Evolutionary conservation across 257 asterid genomes (phyloP).

Genomic region (Nemophila menziesii): DNA sequence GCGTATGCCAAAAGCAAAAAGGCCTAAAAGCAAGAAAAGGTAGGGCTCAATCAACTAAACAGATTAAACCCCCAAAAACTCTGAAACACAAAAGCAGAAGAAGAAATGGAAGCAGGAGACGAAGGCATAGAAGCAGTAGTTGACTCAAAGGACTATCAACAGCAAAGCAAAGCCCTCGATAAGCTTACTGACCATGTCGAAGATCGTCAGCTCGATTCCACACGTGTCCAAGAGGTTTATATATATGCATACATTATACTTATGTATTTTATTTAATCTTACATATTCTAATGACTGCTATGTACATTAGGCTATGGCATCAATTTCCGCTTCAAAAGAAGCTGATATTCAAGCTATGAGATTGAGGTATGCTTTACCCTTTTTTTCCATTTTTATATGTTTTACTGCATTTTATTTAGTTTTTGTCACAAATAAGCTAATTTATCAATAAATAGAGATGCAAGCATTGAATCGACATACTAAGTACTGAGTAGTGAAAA

Average conservation of each 20-base stretch:
- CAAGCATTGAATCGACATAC: no score
- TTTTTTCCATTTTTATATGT: neutral
- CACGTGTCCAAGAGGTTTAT: constrained; percentile 77
- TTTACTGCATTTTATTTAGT: neutral
- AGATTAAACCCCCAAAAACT: neutral
- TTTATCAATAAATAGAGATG: no score
- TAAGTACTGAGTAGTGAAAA: no score
- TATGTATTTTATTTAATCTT: neutral
- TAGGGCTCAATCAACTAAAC: constrained; percentile 2
- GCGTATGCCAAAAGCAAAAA: no score
- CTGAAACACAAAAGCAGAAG: neutral
- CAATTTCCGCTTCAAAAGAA: constrained; percentile 70
- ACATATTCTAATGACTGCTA: neutral
- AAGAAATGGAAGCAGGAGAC: constrained; percentile 60
- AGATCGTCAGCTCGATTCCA: constrained; percentile 97
- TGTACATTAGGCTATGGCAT: constrained; percentile 84
- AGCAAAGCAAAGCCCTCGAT: constrained; percentile 93
- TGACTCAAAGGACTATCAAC: constrained; percentile 90
- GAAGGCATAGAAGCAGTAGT: constrained; percentile 52
- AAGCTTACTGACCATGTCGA: constrained; percentile 96
- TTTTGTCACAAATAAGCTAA: no score
- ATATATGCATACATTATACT: no score
- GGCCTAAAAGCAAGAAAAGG: neutral
- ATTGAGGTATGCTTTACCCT: constrained; percentile 37
- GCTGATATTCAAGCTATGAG: constrained; percentile 94